A percentile compares a stretch with the other conserved stretches of the same genome.
Evolutionary conservation across 208 protist genomes (phyloP).

Genomic region (Acanthamoeba royreba): DNA sequence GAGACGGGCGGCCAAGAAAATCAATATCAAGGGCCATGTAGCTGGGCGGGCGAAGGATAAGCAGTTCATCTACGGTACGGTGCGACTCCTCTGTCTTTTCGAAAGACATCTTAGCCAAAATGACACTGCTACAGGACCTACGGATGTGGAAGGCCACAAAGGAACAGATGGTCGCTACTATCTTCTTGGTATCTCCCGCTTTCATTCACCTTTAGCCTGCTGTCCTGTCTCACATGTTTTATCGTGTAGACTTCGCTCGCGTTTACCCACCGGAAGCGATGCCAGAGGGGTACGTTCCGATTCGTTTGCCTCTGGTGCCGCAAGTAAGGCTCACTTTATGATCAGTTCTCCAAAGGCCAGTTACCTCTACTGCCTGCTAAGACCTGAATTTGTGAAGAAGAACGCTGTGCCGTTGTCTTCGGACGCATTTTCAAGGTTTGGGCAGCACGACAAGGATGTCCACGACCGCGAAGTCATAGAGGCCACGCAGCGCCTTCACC

Average conservation of each 20-base stretch:
- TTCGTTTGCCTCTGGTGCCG: not conserved
- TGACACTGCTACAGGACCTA: not conserved
- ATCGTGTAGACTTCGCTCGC: not conserved
- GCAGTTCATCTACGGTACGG: not conserved
- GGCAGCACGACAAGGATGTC: not conserved
- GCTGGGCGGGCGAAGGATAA: not conserved
- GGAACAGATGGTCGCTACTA: conserved; percentile 29
- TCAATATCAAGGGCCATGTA: not conserved
- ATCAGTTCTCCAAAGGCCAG: not conserved
- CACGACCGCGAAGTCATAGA: conserved; percentile 1
- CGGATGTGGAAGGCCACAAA: conserved; percentile 12
- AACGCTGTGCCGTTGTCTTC: not conserved
- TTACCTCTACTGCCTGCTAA: not conserved
- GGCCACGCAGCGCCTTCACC: conserved; percentile 17
- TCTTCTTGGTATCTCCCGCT: not conserved
- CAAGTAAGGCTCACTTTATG: not conserved
- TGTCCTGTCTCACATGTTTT: not conserved
- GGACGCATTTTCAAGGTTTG: not conserved
- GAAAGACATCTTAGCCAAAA: not conserved
- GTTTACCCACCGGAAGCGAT: not conserved
- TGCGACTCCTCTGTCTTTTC: not conserved
- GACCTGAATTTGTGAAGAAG: not conserved
- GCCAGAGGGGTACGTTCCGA: not conserved
- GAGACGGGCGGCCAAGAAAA: not conserved
- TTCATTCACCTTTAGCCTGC: not conserved